Conservation (phyloP, 2,329 filamentous ascomycete genomes). For the Colletotrichum theobromicola region DNA sequence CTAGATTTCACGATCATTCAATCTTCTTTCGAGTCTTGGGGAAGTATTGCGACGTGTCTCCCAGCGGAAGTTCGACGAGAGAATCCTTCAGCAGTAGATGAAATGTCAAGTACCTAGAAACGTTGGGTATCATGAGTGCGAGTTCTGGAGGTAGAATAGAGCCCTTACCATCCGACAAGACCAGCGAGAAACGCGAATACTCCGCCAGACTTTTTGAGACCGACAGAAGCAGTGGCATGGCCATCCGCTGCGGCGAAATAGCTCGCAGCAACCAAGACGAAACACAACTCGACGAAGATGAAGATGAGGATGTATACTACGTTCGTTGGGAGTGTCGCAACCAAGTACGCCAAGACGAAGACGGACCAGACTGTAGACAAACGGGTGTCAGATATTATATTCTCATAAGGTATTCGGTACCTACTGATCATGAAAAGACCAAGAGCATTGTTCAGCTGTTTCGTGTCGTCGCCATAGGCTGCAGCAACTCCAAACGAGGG, state of each 20-base stretch:
- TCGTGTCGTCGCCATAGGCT: slow-evolving; percentile 27
- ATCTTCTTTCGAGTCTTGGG: slow-evolving; percentile 19
- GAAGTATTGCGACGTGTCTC: slow-evolving; percentile 29
- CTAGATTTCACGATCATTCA: background rate
- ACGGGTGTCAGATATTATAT: background rate
- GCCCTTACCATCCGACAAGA: slow-evolving; percentile 28
- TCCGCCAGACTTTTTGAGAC: slow-evolving; percentile 27
- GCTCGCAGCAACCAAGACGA: slow-evolving; percentile 26
- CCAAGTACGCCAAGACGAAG: slow-evolving; percentile 28
- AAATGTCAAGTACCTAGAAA: slow-evolving; percentile 28
- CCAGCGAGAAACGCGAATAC: slow-evolving; percentile 30
- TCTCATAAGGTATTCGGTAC: background rate
- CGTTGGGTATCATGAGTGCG: background rate
- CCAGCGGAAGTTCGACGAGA: slow-evolving; percentile 26
- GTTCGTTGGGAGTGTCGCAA: slow-evolving; percentile 28
- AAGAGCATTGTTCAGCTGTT: slow-evolving; percentile 29
- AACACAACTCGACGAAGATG: slow-evolving; percentile 25
- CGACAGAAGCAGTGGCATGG: slow-evolving; percentile 3
- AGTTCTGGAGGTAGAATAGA: background rate
- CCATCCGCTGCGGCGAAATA: slow-evolving; percentile 31
- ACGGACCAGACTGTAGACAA: slow-evolving; percentile 26
- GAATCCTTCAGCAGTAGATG: slow-evolving; percentile 28
- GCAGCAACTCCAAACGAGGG: slow-evolving; percentile 28
- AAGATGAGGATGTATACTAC: slow-evolving; percentile 29
- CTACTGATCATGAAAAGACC: slow-evolving; percentile 30